Evolutionary conservation across 257 asterid species (phyloP).

Genomic region (Cinchona pubescens): DNA sequence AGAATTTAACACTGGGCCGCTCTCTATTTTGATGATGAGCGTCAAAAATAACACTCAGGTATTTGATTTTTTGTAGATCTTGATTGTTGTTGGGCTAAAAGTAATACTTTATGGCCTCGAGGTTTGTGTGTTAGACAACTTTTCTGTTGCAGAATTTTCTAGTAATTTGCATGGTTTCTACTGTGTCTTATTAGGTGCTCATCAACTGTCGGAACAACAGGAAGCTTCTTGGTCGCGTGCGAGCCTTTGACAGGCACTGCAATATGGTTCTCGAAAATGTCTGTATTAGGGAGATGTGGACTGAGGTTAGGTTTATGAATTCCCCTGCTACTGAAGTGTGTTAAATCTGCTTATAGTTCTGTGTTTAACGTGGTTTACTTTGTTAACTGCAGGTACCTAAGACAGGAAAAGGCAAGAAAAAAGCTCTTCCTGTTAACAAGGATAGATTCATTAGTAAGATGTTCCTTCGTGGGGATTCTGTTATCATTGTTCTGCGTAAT

Average conservation of each 20-base stretch:
- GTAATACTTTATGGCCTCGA: too few species aligned
- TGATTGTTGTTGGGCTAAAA: too few species aligned
- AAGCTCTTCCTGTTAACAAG: constrained; percentile 84
- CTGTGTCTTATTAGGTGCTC: constrained; percentile 25
- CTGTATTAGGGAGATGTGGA: constrained; percentile 94
- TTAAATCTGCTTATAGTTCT: neutral
- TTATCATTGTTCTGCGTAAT: constrained; percentile 63
- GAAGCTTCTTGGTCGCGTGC: constrained; percentile 78
- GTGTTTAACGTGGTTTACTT: neutral
- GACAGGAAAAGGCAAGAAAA: constrained; percentile 94
- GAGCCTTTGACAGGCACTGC: constrained; percentile 91
- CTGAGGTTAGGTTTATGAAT: too few species aligned
- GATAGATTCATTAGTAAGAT: constrained; percentile 87
- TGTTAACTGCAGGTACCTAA: constrained; percentile 57
- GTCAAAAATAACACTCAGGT: constrained; percentile 61
- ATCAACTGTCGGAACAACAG: constrained; percentile 70
- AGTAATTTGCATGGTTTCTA: too few species aligned
- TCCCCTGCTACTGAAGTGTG: too few species aligned
- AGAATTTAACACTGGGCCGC: constrained; percentile 97
- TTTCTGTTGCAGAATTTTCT: too few species aligned
- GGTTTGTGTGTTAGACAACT: too few species aligned
- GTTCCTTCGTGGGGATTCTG: constrained; percentile 66
- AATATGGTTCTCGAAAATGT: constrained; percentile 93
- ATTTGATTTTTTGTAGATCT: too few species aligned
- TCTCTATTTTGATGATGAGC: constrained; percentile 67